Evolutionary conservation across 2,329 filamentous ascomycete species (phyloP).

Genomic region (Cyclaneusma minus): DNA sequence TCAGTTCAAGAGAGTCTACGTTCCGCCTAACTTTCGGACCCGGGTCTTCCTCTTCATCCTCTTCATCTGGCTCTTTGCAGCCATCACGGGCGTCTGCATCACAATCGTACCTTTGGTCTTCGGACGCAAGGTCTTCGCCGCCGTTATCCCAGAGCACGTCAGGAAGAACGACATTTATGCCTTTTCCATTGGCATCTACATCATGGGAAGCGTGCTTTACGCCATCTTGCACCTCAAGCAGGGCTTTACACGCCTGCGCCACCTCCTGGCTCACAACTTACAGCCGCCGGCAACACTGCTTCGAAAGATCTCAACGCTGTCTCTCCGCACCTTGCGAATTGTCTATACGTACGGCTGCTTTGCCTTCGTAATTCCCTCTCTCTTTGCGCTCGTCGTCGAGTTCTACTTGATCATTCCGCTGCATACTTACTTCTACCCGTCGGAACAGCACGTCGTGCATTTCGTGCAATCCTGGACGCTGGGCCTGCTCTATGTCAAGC

Average conservation of each 20-base stretch:
- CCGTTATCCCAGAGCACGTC: conserved; percentile 53
- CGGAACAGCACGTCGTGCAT: conserved; percentile 54
- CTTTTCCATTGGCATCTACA: conserved; percentile 78
- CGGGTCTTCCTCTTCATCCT: conserved; percentile 77
- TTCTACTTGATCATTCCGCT: conserved; percentile 79
- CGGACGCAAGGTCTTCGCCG: conserved; percentile 63
- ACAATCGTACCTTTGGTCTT: conserved; percentile 79
- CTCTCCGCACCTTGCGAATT: conserved; percentile 25
- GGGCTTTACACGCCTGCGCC: conserved; percentile 17
- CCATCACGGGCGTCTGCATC: conserved; percentile 66
- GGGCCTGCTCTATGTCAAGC: conserved; percentile 77
- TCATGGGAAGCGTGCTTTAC: conserved; percentile 56
- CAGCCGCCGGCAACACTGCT: conserved; percentile 15
- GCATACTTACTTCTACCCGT: conserved; percentile 15
- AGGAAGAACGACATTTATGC: conserved; percentile 92
- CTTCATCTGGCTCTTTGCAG: conserved; percentile 86
- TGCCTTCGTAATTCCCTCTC: conserved; percentile 62
- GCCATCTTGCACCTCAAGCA: conserved; percentile 33
- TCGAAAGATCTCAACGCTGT: conserved; percentile 7
- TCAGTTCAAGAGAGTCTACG: conserved; percentile 46
- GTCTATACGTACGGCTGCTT: conserved; percentile 64
- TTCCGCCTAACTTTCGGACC: conserved; percentile 71
- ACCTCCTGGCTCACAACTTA: conserved; percentile 12
- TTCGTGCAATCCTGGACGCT: conserved; percentile 90
- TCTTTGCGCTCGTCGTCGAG: conserved; percentile 69